These are phyloP conservation scores for Canavalia ensiformis DNA, from an alignment of 306 rosid genomes.

Conservation along the genomic window DNA sequence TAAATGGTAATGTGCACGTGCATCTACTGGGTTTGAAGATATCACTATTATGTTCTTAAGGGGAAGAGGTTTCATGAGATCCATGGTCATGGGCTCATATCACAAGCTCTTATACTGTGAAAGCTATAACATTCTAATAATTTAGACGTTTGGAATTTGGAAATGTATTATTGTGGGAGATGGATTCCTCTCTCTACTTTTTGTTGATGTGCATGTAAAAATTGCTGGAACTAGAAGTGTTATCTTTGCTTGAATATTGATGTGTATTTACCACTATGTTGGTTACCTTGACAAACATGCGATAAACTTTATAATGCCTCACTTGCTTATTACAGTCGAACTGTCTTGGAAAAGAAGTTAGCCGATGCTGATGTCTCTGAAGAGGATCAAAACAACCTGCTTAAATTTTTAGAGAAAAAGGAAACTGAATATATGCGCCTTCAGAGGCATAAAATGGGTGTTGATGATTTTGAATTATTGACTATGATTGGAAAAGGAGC, in stretches of 20 bases:
- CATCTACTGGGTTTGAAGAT: slow-evolving; percentile 7
- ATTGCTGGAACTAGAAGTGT: slow-evolving; percentile 37
- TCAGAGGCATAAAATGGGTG: slow-evolving; percentile 99
- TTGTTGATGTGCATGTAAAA: slow-evolving; percentile 38
- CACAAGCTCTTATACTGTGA: slow-evolving; percentile 9
- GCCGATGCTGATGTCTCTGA: slow-evolving; percentile 98
- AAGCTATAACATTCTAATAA: slow-evolving; percentile 12
- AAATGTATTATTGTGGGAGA: slow-evolving; percentile 9
- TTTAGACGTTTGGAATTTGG: neutral
- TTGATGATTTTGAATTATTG: slow-evolving; percentile 89
- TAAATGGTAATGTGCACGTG: neutral
- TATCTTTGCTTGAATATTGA: slow-evolving; percentile 38
- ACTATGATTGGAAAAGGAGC: slow-evolving; percentile 99
- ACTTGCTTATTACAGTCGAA: slow-evolving; percentile 67
- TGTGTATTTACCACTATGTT: neutral
- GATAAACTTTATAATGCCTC: slow-evolving; percentile 22
- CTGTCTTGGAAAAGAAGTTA: slow-evolving; percentile 87
- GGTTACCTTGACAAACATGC: slow-evolving; percentile 19
- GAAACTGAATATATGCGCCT: slow-evolving; percentile 99
- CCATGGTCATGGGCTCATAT: slow-evolving; percentile 12
- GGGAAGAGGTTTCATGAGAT: slow-evolving; percentile 23
- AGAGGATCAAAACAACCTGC: slow-evolving; percentile 95
- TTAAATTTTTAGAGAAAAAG: slow-evolving; percentile 94
- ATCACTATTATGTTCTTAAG: neutral
- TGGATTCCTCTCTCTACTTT: slow-evolving; percentile 18